Evolutionary conservation across 2,329 filamentous ascomycete species (phyloP), one percentile per base, ranked within the genome.

Genomic region (Penicillium hordei): DNA sequence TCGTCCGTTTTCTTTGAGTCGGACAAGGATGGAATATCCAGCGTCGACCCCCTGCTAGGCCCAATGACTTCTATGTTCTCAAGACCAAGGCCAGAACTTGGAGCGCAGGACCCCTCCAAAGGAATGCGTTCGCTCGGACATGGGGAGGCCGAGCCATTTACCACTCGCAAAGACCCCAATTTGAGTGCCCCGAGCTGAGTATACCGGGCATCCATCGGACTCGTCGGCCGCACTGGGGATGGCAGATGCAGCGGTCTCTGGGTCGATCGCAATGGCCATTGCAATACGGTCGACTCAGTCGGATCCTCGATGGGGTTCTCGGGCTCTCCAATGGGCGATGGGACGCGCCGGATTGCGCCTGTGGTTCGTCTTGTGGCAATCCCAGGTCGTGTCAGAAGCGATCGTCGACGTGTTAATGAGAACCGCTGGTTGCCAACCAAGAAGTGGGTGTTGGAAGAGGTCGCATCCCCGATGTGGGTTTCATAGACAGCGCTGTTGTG

Each of bases 141-240:
- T 10, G 74, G 73, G 12, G 74, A 76, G n/a, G 65, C 65, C 23
- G 71, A 71, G 5, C 72, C 71, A 55, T 76, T 76, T 7, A 76
- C 74, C 8, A 76, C 71, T 23, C 74, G 72, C 31, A 76, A 53
- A n/a, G 74, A 75, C 10, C 74, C 74, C 25, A 74, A 59, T 48
- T 76, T 76, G n/a, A 76, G 64, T 7, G 68, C 69, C 19, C 74
- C 74, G n/a, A 76, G 58, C 55, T 76, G 74, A n/a, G 74, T 75
- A 55, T 76, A 76, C 64, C 69, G 46, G 63, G 66, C 40, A 68
- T 72, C 58, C 48, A 68, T 38, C 55, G 74, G 56, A 64, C 74
- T 57, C 56, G 60, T 48, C 59, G 70, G 46, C 65, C 69, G 54
- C 42, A 29, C 44, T 36, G 63, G 45, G 15, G 57, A 49, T 34